phyloP scores from a whole-genome alignment of 1,284 basidiomycete genomes.

The Vanrija pseudolonga region DNA sequence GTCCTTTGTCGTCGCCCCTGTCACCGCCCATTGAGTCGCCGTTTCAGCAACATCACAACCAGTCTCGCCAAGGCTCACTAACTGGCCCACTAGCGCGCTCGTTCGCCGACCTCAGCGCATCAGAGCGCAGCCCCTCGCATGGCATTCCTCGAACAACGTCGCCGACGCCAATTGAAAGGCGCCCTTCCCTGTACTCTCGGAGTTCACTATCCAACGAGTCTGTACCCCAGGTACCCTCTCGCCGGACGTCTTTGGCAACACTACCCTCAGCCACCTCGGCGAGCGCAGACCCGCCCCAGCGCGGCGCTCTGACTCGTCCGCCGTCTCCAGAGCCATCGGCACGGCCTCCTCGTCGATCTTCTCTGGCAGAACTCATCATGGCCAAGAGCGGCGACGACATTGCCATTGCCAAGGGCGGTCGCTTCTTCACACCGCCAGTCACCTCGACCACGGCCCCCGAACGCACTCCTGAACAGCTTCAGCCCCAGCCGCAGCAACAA shows the following conservation, averaged over 20 bases:
- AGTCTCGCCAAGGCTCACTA: conserved; percentile 32
- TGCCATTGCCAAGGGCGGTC: conserved; percentile 18
- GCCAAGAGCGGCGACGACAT: conserved; percentile 37
- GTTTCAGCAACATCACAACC: conserved; percentile 3
- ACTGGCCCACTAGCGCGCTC: conserved; percentile 36
- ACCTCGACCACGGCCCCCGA: conserved; percentile 3
- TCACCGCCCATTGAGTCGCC: conserved; percentile 10
- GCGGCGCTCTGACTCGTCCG: conserved; percentile 23
- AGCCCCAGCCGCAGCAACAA: too few species aligned
- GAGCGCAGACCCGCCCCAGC: not conserved
- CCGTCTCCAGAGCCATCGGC: conserved; percentile 23
- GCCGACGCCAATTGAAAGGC: conserved; percentile 15
- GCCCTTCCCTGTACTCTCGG: conserved; percentile 15
- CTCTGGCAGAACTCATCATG: conserved; percentile 40
- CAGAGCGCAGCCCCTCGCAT: conserved; percentile 15
- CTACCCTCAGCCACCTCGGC: not conserved
- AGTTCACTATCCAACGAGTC: conserved; percentile 11
- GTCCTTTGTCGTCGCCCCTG: conserved; percentile 14
- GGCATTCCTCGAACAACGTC: conserved; percentile 4
- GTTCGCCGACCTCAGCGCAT: conserved; percentile 37
- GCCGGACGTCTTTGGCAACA: not conserved
- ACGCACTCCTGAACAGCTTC: too few species aligned
- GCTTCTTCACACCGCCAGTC: conserved; percentile 1
- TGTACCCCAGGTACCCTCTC: not conserved
- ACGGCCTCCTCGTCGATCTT: conserved; percentile 22